These are phyloP conservation scores for Aspergillus sergii DNA, from an alignment of 2,329 filamentous ascomycete genomes.

Conservation along the genomic window DNA sequence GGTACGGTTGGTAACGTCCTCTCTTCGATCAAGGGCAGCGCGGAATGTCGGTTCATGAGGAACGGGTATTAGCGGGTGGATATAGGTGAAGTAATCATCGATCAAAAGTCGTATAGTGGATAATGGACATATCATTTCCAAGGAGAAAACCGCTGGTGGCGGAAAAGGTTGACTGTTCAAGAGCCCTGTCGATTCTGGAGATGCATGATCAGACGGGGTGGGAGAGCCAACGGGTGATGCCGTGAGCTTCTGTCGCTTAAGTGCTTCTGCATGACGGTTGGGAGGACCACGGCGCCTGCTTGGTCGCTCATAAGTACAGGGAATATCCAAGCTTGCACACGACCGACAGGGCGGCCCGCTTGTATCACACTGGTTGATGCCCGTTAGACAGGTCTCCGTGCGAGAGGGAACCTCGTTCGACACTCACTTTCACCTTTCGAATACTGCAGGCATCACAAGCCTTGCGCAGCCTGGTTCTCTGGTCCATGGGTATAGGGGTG, in stretches of 20 bases:
- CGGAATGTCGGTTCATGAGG: constrained; percentile 52
- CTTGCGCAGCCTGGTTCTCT: constrained; percentile 49
- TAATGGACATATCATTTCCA: constrained; percentile 49
- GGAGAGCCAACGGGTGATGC: constrained; percentile 37
- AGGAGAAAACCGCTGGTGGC: constrained; percentile 50
- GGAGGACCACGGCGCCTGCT: constrained; percentile 66
- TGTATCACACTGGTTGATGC: constrained; percentile 60
- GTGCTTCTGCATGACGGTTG: constrained; percentile 67
- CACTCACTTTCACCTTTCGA: constrained; percentile 55
- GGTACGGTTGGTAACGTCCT: constrained; percentile 44
- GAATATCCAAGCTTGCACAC: constrained; percentile 66
- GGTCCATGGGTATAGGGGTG: constrained; percentile 34
- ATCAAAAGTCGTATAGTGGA: constrained; percentile 43
- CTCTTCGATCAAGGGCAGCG: constrained; percentile 44
- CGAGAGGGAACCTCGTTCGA: not conserved
- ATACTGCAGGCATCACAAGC: constrained; percentile 58
- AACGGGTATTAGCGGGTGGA: constrained; percentile 50
- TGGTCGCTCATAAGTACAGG: constrained; percentile 67
- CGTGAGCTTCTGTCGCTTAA: constrained; percentile 63
- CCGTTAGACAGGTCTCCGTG: constrained; percentile 3
- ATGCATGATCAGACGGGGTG: constrained; percentile 44
- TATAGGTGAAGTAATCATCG: constrained; percentile 53
- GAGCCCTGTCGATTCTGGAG: constrained; percentile 38
- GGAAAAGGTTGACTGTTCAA: constrained; percentile 29
- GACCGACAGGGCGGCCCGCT: constrained; percentile 67